Conservation (phyloP, 176 grass and related monocot genomes). For the Pontederia crassipes region DNA sequence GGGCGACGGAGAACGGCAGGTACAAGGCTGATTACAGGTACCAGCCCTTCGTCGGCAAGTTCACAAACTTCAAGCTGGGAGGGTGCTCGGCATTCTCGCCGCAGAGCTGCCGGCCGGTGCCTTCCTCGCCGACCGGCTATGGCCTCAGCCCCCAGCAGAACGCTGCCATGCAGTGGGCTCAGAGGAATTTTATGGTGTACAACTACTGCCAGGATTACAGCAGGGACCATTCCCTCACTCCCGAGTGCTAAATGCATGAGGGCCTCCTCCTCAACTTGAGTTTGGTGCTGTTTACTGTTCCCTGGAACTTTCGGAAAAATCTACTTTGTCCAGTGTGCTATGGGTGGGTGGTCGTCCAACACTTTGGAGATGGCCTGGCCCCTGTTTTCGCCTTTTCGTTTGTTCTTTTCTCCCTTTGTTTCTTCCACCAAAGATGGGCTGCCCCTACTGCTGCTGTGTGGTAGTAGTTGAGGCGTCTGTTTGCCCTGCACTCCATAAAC, state of each 20-base stretch:
- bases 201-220: slow-evolving; percentile 1
- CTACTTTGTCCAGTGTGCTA: no score
- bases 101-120: neutral
- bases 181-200: slow-evolving; percentile 2
- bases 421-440: no score
- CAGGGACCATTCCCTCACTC: slow-evolving; percentile 2
- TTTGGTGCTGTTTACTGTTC: no score
- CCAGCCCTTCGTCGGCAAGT: slow-evolving; percentile 1
- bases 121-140: neutral
- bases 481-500: no score
- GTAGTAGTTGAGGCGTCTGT: no score
- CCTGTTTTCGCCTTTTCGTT: no score
- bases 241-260: neutral
- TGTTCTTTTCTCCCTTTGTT: no score
- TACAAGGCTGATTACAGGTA: slow-evolving; percentile 4
- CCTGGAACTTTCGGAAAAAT: no score
- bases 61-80: slow-evolving; percentile 2
- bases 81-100: neutral
- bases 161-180: neutral
- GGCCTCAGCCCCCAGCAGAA: slow-evolving; percentile 5
- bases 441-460: no score
- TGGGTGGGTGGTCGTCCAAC: no score
- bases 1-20: slow-evolving; percentile 7
- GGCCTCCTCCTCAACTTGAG: no score
- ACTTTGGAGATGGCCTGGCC: no score